These are phyloP conservation scores for Cichorium intybus DNA, from an alignment of 140 eudicot genomes.

Conservation along the genomic window DNA sequence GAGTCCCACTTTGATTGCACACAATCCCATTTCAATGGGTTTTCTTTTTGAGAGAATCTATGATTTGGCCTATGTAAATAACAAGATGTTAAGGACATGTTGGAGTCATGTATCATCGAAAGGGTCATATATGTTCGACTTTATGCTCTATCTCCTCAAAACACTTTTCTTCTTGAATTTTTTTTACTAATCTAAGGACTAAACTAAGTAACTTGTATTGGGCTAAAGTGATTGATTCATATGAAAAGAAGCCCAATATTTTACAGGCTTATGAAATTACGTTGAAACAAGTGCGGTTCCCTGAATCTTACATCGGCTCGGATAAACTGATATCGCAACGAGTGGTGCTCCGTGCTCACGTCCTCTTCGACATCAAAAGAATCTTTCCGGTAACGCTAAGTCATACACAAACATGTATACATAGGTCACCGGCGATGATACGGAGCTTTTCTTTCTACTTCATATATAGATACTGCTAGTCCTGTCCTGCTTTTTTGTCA, in stretches of 20 bases:
- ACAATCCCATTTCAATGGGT: too few relatives aligned
- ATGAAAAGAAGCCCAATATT: background rate
- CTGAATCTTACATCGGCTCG: conserved; percentile 1
- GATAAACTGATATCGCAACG: conserved; percentile 25
- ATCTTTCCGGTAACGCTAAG: conserved; percentile 27
- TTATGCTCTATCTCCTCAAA: too few relatives aligned
- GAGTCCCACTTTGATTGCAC: too few relatives aligned
- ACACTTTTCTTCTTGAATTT: too few relatives aligned
- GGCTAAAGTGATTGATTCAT: background rate
- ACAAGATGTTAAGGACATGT: too few relatives aligned
- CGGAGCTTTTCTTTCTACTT: conserved; percentile 1
- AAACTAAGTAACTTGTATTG: too few relatives aligned
- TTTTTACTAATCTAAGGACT: too few relatives aligned
- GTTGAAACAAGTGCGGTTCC: background rate
- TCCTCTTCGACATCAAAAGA: conserved; percentile 9
- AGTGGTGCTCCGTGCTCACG: conserved; percentile 38
- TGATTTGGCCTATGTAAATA: too few relatives aligned
- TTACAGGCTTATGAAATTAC: background rate
- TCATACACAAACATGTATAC: conserved; percentile 14
- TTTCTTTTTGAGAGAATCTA: too few relatives aligned
- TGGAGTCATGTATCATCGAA: too few relatives aligned
- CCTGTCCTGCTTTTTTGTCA: background rate
- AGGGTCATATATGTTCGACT: too few relatives aligned
- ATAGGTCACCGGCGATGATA: conserved; percentile 18
- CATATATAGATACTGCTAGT: conserved; percentile 7